Base-by-base conservation (phyloP, 2,329 filamentous ascomycete genomes). In the Fusarium pseudonygamai region DNA sequence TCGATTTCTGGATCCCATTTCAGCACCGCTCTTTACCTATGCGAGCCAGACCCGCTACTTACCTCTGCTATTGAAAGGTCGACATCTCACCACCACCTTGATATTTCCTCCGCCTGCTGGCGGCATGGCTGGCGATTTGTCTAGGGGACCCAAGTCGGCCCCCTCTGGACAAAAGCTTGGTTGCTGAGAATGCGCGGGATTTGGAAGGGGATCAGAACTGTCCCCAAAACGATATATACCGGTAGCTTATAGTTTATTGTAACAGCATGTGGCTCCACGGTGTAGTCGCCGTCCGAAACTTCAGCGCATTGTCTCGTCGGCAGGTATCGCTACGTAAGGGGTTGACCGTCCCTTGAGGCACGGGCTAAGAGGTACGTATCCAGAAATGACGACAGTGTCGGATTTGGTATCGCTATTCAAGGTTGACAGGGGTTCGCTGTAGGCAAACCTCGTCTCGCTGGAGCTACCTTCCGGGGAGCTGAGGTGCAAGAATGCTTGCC, bases 21-120 rank as follows among this genome's bases (percentile, higher is more conserved):
- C 64, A 80, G 73, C 69, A 57, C 61, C 43, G 32, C 57, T 55
- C 55, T 50, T 57, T 14, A 37, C n/a, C 39, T 24, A 40, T 34
- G 36, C 37, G 58, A 36, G 45, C 43, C 15, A 57, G 64, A 45
- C 59, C 58, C 52, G 42, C 63, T 47, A 77, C 87, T 67, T 87
- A 96, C 95, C 94, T 96, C 95, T 91, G 80, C 91, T 91, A 84
- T 99, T 99, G 86, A 99, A 99, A 57, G 96, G 96, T 82, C 96
- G 91, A 78, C 93, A 92, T 86, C 96, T 91, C 87, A 99, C 96
- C 87, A 99, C 96, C 86, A 99, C 96, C 92, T 99, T 99, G 84
- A 99, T 99, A 82, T 99, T 99, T 81, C 96, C 95, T 85, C 93
- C 95, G 80, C 93, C 93, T 78, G 89, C 85, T 70, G 86, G 82